Conservation (phyloP, 1,284 basidiomycete species). For the Ganoderma resinaceum region DNA sequence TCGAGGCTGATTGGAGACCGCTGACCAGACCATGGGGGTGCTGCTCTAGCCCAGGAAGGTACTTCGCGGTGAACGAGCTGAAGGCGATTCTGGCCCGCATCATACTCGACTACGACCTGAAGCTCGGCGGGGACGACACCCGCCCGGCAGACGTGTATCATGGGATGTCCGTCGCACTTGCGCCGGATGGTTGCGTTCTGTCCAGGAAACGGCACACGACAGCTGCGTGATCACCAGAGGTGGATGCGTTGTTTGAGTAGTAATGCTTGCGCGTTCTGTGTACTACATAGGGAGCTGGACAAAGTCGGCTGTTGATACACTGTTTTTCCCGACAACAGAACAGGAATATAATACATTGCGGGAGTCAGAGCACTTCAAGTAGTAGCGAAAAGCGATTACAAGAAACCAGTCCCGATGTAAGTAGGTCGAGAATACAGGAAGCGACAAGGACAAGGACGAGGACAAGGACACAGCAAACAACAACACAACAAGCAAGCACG, state of each 20-base stretch:
- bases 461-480: not conserved
- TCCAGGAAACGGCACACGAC: conserved; percentile 13
- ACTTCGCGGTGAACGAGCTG: conserved; percentile 53
- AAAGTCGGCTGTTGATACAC: not conserved
- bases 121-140: conserved; percentile 42
- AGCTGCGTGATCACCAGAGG: too few relatives aligned
- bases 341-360: not conserved
- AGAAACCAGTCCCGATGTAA: not conserved
- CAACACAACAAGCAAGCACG: not conserved
- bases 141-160: conserved; percentile 31
- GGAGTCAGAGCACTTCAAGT: not conserved
- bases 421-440: not conserved
- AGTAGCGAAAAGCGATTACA: not conserved
- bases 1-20: too few relatives aligned
- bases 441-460: not conserved
- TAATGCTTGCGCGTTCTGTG: too few relatives aligned
- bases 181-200: conserved; percentile 12
- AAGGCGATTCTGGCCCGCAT: conserved; percentile 54
- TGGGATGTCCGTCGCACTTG: conserved; percentile 5
- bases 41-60: conserved; percentile 48
- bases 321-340: not conserved
- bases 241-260: too few relatives aligned
- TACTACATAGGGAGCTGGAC: too few relatives aligned
- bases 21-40: too few relatives aligned
- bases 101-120: conserved; percentile 54